Evolutionary conservation across 805 yeast species (phyloP), one percentile per base, ranked within the genome.

Genomic region (Nakazawaea wyomingensis): DNA sequence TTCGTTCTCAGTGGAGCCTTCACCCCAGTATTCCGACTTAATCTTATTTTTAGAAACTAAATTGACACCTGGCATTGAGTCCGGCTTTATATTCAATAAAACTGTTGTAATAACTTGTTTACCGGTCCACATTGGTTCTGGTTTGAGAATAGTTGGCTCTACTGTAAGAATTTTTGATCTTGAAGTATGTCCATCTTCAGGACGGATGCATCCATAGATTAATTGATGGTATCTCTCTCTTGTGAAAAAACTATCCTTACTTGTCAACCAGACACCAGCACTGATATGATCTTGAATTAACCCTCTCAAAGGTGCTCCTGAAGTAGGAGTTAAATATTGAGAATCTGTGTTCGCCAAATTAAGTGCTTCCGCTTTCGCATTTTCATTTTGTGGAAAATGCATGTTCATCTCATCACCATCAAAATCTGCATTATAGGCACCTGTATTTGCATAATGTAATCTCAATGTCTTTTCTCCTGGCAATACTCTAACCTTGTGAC

Each of bases 401-500:
- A 91, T 85, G 64, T 91, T 91, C 99, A 91, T 91, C 71, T 91
- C 99, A 67, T 91, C 99, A 73, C 99, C 99, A 68, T 91, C 99
- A 57, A 93, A 91, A 76, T 91, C 99, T 31, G 98, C 98, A 64
- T 91, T 91, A 68, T 91, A 93, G 34, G 99, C 97, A 68, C 97
- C 97, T 35, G 99, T 93, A 66, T 93, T 93, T 56, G 99, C 99
- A 65, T 93, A 93, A 64, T 93, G 99, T 64, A 93, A 71, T 60
- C 99, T 80, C 55, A 93, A 71, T 4, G 99, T 95, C 72, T 93
- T 93, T 61, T 93, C 99, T 47, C 96, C 96, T 4, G 98, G 99
- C 54, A 93, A 72, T 26, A 93, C 99, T 57, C 96, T 79, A 34
- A 93, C 99, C 60, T 83, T 86, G 67, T 93, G 99, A 53, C 99